Base-by-base conservation (phyloP, 768 basidiomycete genomes). In the Tulasnella sp. region DNA sequence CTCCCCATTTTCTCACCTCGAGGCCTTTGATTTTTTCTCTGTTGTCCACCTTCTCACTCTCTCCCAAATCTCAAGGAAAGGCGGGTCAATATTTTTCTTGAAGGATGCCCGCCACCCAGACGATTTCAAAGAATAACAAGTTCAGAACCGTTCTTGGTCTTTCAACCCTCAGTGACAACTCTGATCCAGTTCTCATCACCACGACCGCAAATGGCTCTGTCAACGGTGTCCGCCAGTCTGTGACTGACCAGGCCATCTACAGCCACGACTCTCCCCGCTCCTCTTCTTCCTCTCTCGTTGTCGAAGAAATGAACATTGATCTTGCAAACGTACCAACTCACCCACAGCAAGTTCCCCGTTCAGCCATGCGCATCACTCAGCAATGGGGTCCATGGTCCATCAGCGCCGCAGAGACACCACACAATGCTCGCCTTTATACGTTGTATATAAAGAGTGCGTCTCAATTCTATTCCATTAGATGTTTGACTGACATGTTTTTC, bases 381-480 rank as follows among this genome's bases (percentile, higher is more conserved):
- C 77, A 84, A 65, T 83, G 86, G 61, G 84, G 83, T 12, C 84
- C 78, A 20, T 91, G 88, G 88, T 78, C 78, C 60, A 77, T 91
- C 62, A 85, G 83, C 63, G 85, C 89, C 57, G 88, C 88, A 56
- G 84, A 88, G 69, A 81, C 78, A 46, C 83, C 83, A 20, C 75
- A 85, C 63, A 80, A 83, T 65, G 63, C 78, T 40, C 70, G 72
- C 57, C 76, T 78, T 7, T 90, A 81, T 69, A 81, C 76, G 62
- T 74, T 90, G 62, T 90, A 90, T 71, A 78, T 90, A 67, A 90
- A 88, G 75, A 90, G 87, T 89, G 66, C 72, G 84, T 76, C 15
- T 43, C 59, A 53, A 48, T 42, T 45, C 56, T 45, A 27, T 25
- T 27, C 10, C n/a, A 13, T 24, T 15, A 7, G n/a, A 34, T 58